A percentile compares a stretch with the other conserved stretches of the same genome.
These are phyloP conservation scores for Thielaviopsis cerberus DNA, from an alignment of 2,329 filamentous ascomycete genomes.

Conservation along the genomic window DNA sequence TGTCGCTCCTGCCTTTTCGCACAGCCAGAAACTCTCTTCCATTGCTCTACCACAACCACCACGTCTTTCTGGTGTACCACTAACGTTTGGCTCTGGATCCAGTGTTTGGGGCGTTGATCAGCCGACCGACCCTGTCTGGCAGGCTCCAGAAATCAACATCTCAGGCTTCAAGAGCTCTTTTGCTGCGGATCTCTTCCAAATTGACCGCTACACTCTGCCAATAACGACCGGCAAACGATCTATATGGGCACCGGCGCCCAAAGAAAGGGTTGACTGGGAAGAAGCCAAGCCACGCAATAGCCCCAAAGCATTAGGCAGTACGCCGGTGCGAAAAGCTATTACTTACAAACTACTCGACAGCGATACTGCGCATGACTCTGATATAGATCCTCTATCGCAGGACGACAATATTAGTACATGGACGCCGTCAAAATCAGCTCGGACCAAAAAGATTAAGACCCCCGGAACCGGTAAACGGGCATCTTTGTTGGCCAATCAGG, in stretches of 20 bases:
- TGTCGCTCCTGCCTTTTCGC: neutral
- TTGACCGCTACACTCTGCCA: conserved; percentile 20
- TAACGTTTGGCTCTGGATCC: neutral
- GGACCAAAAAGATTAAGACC: neutral
- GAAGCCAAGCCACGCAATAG: conserved; percentile 11
- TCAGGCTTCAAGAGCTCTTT: conserved; percentile 12
- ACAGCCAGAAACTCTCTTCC: neutral
- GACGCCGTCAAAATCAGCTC: neutral
- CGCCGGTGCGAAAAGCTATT: neutral
- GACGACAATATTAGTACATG: neutral
- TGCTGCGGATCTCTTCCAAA: conserved; percentile 8
- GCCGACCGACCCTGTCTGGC: conserved; percentile 10
- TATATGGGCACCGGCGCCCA: conserved; percentile 19
- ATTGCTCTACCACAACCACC: neutral
- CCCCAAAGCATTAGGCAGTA: neutral
- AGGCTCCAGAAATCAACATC: conserved; percentile 12
- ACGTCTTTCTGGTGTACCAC: neutral
- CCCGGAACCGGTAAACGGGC: neutral
- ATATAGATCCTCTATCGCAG: neutral
- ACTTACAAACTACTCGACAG: neutral
- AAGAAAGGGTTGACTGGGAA: conserved; percentile 15
- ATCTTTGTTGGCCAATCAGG: neutral
- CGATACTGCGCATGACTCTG: neutral
- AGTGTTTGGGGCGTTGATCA: conserved; percentile 1
- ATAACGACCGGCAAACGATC: conserved; percentile 18